phyloP scores from a whole-genome alignment of 2,329 filamentous ascomycete species.

The Epichloe typhina region DNA sequence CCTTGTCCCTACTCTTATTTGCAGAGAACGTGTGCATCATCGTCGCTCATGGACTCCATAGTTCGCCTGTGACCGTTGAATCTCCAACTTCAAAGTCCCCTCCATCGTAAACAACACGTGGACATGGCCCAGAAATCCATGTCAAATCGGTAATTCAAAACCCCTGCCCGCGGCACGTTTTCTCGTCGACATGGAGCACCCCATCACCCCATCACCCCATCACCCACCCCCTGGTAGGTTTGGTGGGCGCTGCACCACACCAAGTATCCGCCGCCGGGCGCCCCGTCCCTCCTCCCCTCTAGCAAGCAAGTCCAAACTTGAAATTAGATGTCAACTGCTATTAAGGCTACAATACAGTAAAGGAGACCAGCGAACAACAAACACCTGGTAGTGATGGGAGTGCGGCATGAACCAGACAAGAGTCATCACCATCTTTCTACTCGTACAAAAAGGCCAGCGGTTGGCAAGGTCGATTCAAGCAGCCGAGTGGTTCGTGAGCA shows the following conservation, averaged over 20 bases:
- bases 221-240: no score
- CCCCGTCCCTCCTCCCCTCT: no score
- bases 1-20: not conserved
- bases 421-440: not conserved
- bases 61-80: not conserved
- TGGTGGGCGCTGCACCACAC: no score
- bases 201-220: no score
- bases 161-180: not conserved
- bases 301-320: no score
- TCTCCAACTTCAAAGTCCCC: not conserved
- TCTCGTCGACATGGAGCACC: no score
- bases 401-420: not conserved
- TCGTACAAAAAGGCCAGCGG: not conserved
- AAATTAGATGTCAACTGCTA: no score
- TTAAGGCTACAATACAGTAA: no score
- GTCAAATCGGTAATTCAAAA: not conserved
- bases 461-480: not conserved
- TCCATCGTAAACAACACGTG: not conserved
- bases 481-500: not conserved
- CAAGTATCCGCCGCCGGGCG: no score
- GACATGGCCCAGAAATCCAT: not conserved
- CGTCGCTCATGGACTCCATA: not conserved
- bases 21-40: not conserved
- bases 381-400: not conserved
- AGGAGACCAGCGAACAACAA: no score